Percentiles rank a stretch among this genome's conserved stretches.
These are phyloP conservation scores for Podospora tetraspora DNA, from an alignment of 495 filamentous ascomycete genomes.

Conservation along the genomic window DNA sequence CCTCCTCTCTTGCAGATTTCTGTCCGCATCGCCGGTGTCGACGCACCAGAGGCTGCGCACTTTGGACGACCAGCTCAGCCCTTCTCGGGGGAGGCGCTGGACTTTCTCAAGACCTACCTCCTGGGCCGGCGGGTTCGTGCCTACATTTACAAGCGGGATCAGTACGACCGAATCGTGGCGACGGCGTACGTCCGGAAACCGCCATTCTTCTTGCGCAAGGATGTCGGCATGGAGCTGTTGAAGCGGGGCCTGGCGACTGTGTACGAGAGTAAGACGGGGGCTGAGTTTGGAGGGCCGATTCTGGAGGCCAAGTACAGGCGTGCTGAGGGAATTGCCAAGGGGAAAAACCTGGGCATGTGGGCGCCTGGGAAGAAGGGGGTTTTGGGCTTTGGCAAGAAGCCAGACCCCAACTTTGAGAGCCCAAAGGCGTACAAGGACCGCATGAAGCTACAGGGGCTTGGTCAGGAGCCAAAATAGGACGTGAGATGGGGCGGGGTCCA, in stretches of 20 bases:
- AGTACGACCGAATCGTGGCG: constrained; percentile 86
- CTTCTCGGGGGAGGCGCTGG: constrained; percentile 68
- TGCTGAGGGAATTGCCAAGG: constrained; percentile 68
- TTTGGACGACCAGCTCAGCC: constrained; percentile 88
- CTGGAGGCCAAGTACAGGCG: constrained; percentile 59
- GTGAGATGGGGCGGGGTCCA: background rate
- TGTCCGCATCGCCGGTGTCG: constrained; percentile 82
- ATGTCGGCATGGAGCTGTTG: constrained; percentile 89
- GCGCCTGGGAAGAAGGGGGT: constrained; percentile 19
- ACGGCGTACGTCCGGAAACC: constrained; percentile 69
- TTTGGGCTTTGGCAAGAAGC: constrained; percentile 34
- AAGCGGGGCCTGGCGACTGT: constrained; percentile 76
- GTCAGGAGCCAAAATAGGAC: constrained; percentile 1
- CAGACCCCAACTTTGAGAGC: constrained; percentile 57
- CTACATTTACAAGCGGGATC: constrained; percentile 75
- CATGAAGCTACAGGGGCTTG: constrained; percentile 38
- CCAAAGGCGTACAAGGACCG: constrained; percentile 82
- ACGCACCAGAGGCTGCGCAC: constrained; percentile 88
- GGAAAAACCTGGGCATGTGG: constrained; percentile 74
- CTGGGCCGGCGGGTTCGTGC: constrained; percentile 68
- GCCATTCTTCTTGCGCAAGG: constrained; percentile 57
- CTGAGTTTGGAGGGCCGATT: constrained; percentile 70
- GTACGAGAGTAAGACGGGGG: constrained; percentile 84
- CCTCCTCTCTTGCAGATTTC: constrained; percentile 52
- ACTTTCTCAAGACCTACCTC: constrained; percentile 72